phyloP scores from a whole-genome alignment of 768 basidiomycete species.

The Lentinula guzmanii region DNA sequence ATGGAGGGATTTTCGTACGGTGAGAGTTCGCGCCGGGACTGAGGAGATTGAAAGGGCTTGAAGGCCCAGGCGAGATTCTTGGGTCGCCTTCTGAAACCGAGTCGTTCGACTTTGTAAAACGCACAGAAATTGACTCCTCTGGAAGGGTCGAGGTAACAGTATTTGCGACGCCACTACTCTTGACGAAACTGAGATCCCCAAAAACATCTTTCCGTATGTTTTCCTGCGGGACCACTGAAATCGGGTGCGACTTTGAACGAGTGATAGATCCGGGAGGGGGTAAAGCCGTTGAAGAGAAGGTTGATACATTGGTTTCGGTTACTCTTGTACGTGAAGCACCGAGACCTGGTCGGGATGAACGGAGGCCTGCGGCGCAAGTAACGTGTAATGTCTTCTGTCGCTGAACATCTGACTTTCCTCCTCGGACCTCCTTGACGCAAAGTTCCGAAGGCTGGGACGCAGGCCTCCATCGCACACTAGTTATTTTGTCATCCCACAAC shows the following conservation, averaged over 20 bases:
- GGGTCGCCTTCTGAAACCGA: background rate
- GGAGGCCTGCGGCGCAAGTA: background rate
- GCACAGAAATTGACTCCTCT: background rate
- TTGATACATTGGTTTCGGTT: background rate
- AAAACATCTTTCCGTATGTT: background rate
- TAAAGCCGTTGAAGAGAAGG: background rate
- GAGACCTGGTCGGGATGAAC: background rate
- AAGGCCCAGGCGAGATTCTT: background rate
- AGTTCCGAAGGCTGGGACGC: background rate
- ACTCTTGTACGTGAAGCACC: background rate
- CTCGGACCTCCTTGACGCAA: background rate
- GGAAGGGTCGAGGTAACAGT: background rate
- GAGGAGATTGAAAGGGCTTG: background rate
- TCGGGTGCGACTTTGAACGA: background rate
- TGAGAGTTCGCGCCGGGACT: background rate
- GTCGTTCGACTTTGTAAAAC: background rate
- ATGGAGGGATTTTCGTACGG: background rate
- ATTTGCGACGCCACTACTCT: background rate
- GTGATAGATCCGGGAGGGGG: background rate
- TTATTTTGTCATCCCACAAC: background rate
- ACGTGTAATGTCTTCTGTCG: background rate
- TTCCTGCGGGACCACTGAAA: background rate
- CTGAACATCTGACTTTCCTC: background rate
- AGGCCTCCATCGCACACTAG: background rate
- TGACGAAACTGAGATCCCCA: slow-evolving; percentile 3